Conservation (phyloP, 305 asterid species). For the Ilex paraguariensis region DNA sequence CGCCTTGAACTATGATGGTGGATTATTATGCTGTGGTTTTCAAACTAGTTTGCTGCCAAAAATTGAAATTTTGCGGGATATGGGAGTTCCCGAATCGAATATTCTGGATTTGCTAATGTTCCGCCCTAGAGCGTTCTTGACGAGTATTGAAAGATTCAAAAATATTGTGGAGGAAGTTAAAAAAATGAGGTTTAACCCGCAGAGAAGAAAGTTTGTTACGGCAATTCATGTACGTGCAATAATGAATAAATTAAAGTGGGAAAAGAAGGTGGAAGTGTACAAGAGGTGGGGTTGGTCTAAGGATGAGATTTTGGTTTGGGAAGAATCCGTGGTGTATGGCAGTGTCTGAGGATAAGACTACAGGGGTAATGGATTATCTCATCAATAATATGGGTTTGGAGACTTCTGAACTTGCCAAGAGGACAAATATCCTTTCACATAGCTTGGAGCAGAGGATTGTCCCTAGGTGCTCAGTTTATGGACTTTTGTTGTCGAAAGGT, state of each 20-base stretch:
- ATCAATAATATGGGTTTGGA: constrained; percentile 24
- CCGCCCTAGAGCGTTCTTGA: constrained; percentile 2
- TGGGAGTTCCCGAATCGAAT: neutral
- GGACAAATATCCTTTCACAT: constrained; percentile 4
- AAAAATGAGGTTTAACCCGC: constrained; percentile 18
- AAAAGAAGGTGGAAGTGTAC: constrained; percentile 16
- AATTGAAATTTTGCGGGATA: neutral
- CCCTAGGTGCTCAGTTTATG: constrained; percentile 28
- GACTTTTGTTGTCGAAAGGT: constrained; percentile 14
- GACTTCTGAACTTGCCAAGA: constrained; percentile 10
- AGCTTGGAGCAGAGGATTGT: constrained; percentile 27
- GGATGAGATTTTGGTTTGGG: constrained; percentile 20
- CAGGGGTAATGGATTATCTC: constrained; percentile 22
- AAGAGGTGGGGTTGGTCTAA: constrained; percentile 31
- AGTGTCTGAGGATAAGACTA: constrained; percentile 22
- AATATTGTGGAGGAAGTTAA: constrained; percentile 13
- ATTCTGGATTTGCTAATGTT: constrained; percentile 1
- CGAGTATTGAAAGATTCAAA: constrained; percentile 4
- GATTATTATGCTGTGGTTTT: neutral
- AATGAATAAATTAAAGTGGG: constrained; percentile 13
- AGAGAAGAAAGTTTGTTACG: constrained; percentile 7
- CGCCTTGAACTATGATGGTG: neutral
- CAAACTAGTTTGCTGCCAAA: neutral
- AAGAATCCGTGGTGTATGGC: constrained; percentile 26
- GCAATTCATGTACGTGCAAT: constrained; percentile 9